These are phyloP conservation scores for Phlebiopsis flavidoalba DNA, from an alignment of 768 basidiomycete species.

Conservation along the genomic window DNA sequence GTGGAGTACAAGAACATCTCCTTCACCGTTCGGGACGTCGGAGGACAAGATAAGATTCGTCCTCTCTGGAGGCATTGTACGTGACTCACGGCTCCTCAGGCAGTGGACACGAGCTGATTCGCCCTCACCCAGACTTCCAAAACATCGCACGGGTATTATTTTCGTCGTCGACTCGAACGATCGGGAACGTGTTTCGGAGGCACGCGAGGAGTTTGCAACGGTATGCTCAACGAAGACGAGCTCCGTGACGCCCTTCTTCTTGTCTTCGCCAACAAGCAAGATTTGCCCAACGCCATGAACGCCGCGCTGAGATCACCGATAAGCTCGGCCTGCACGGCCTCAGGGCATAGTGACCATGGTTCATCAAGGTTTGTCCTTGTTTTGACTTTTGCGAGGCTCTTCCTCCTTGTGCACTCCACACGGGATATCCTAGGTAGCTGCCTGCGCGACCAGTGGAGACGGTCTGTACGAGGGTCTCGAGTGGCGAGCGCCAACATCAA, in stretches of 20 bases:
- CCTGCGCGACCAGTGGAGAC: slow-evolving; percentile 97
- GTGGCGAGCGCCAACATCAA: slow-evolving; percentile 91
- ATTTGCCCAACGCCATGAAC: slow-evolving; percentile 99
- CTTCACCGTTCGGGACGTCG: slow-evolving; percentile 99
- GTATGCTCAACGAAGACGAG: slow-evolving; percentile 99
- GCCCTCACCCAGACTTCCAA: slow-evolving; percentile 83
- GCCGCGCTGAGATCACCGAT: slow-evolving; percentile 99
- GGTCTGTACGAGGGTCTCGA: slow-evolving; percentile 98
- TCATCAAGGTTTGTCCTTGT: slow-evolving; percentile 73
- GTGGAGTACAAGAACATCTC: slow-evolving; percentile 99
- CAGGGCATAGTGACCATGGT: slow-evolving; percentile 97
- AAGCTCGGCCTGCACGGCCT: slow-evolving; percentile 98
- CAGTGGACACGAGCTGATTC: slow-evolving; percentile 11
- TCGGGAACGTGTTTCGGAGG: slow-evolving; percentile 98
- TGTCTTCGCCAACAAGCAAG: slow-evolving; percentile 99
- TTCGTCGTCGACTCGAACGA: slow-evolving; percentile 99
- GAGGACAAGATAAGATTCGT: slow-evolving; percentile 99
- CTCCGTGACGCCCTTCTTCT: slow-evolving; percentile 96
- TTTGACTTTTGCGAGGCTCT: not conserved
- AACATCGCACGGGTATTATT: slow-evolving; percentile 99
- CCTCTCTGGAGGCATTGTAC: slow-evolving; percentile 99
- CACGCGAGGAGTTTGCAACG: slow-evolving; percentile 98
- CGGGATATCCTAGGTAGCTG: slow-evolving; percentile 58
- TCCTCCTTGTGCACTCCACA: slow-evolving; percentile 1
- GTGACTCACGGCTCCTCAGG: slow-evolving; percentile 31